Evolutionary conservation across 306 rosid species (phyloP).

Genomic region (Boehmeria nivea): DNA sequence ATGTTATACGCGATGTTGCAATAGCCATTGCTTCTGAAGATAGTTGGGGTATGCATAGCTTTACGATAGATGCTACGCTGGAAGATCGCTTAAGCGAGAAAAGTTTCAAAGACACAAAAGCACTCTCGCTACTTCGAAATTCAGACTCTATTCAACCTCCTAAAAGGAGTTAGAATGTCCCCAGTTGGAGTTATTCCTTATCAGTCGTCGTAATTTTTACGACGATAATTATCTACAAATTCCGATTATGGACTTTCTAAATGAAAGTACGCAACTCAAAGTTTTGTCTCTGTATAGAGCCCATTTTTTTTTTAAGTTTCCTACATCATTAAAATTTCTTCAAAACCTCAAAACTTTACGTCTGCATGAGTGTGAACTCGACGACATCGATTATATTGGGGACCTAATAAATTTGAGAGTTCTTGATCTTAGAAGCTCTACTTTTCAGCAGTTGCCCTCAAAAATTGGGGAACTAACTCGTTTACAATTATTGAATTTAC

Average conservation of each 20-base stretch:
- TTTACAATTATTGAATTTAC: constrained; percentile 10
- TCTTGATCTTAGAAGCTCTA: not conserved
- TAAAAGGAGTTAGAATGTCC: constrained; percentile 12
- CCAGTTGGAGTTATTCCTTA: not conserved
- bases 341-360: not conserved
- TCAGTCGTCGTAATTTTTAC: not conserved
- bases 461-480: constrained; percentile 3
- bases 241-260: constrained; percentile 1
- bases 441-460: not conserved
- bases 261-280: not conserved
- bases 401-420: not conserved
- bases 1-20: constrained; percentile 25
- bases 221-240: not conserved
- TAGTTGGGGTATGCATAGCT: not conserved
- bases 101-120: not conserved
- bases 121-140: not conserved
- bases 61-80: not conserved
- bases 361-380: not conserved
- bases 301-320: not conserved
- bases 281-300: not conserved
- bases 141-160: not conserved
- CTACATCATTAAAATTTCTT: not conserved
- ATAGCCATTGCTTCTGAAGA: not conserved
- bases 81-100: not conserved
- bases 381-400: not conserved